Base-by-base conservation (phyloP, 257 asterid species). In the Mentha longifolia region DNA sequence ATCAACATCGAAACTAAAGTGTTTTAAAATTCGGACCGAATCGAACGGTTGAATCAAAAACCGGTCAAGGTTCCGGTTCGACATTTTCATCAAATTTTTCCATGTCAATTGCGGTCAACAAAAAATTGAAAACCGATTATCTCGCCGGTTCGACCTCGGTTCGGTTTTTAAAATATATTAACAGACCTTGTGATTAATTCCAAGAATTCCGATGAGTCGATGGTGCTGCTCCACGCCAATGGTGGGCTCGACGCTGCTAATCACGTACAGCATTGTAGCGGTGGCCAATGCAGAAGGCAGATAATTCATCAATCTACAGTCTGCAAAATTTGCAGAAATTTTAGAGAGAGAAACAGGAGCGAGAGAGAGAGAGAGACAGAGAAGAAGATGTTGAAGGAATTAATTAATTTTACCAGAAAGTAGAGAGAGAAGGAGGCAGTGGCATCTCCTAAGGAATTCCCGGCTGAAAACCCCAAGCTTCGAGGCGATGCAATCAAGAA, bases 251-350 rank as follows among this genome's bases (percentile, higher is more conserved):
- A 85, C 59, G 49, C 84, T 83, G 80, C 75, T 81, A 20, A 90
- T 69, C 39, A 87, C 93, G 63, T 83, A 84, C 84, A 78, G 77
- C 91, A 93, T 86, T 80, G 82, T 84, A 19, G 97, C 96, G 56
- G 94, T 86, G 49, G 98, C 96, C 86, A 91, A 58, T 59, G 89
- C 88, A 70, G 98, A 93, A 22, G 97, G 96, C 67, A 74, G 83
- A 78, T 68, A 85, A 25, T 76, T 41, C 82, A 76, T 82, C 74
- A 87, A 86, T 85, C 97, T 82, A 74, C 82, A 80, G 64, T 93
- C 98, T 93, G 89, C 50, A 69, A 17, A 19, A 28, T 28, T 28
- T 28, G 3, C 31, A 22, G 3, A 28, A 28, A 28, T 28, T 28
- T 28, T 28, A 12, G 15, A 19, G 11, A 16, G 5, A 47, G 28